Base-by-base conservation (phyloP, 73 alveolate species). In the Paramecium octaurelia region DNA sequence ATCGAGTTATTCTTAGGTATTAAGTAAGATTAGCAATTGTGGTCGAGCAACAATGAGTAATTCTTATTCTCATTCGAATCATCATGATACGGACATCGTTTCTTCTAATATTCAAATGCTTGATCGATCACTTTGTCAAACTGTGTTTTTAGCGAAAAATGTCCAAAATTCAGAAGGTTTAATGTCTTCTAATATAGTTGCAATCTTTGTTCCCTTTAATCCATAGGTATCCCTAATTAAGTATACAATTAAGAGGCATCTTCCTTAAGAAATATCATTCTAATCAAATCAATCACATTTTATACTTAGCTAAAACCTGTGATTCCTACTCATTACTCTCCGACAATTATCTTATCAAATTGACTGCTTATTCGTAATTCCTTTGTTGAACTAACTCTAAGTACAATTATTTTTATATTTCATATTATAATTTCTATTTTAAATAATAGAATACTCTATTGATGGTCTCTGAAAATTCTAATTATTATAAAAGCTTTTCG, bases 361-460 rank as follows among this genome's bases (percentile, higher is more conserved):
- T 34, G 10, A 73, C 87, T 73, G 87, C 87, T 73, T 73, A 6
- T 12, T 73, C 59, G 35, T 36, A 36, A 38, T 73, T 40, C 18
- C 10, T 40, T 12, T 35, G 10, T 73, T 36, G 36, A 31, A 40
- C 87, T 12, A 34, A 12, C 24, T 73, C 87, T 29, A 73, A n/a
- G 38, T 73, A 73, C 14, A 36, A 73, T 36, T 73, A 73, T 40
- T 73, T 73, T 73, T 73, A 38, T 35, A 73, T 36, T 40, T 73
- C 87, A 73, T 73, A 73, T 73, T 73, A 73, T 36, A 73, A 36
- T 73, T 73, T 73, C 87, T 73, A 73, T 29, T 36, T 73, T 36
- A 73, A 36, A 36, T 38, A 54, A 36, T 20, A 73, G 38, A n/a
- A 12, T 73, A 73, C 87, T 38, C 46, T 73, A 73, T 73, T 36